phyloP scores from a whole-genome alignment of 140 eudicot species.

The Senecio squalidus region DNA sequence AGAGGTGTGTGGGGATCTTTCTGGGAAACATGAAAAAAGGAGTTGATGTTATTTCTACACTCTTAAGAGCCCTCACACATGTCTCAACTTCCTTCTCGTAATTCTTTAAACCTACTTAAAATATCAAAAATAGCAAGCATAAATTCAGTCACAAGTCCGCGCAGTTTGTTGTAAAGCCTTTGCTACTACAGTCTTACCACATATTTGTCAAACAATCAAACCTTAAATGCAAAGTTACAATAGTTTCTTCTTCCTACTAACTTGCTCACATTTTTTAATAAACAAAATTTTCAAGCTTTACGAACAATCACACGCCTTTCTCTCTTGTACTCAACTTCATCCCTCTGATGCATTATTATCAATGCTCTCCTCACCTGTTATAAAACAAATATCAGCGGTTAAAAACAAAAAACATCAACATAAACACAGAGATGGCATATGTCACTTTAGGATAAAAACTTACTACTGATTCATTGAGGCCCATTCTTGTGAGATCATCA shows the following conservation, averaged over 20 bases:
- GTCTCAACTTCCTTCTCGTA: too few species aligned
- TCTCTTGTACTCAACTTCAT: constrained; percentile 95
- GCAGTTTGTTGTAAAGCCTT: background rate
- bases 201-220: background rate
- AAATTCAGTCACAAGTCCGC: background rate
- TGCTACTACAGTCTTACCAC: background rate
- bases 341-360: constrained; percentile 93
- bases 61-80: too few species aligned
- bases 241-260: background rate
- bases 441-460: constrained; percentile 16
- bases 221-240: background rate
- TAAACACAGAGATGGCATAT: background rate
- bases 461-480: constrained; percentile 84
- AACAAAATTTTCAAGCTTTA: constrained; percentile 46
- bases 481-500: constrained; percentile 91
- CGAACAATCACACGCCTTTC: constrained; percentile 79
- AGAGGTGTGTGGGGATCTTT: too few species aligned
- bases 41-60: too few species aligned
- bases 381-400: constrained; percentile 3
- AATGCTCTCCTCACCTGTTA: constrained; percentile 93
- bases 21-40: too few species aligned
- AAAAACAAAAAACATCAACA: background rate
- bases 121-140: background rate
- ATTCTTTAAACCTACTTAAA: too few species aligned
- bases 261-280: background rate